phyloP scores from a whole-genome alignment of 169 alveolate genomes.

The Theileria orientalis region DNA sequence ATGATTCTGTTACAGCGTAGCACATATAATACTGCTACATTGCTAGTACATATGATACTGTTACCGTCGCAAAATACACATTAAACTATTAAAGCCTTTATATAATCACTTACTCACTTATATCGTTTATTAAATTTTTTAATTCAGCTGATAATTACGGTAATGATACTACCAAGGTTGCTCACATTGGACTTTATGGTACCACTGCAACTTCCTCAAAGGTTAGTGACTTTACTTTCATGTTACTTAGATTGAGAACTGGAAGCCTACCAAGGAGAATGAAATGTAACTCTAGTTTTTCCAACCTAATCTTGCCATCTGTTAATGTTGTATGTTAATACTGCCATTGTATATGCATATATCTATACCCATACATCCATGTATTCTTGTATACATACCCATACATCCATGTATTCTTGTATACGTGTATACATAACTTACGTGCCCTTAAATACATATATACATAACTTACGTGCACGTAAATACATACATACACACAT shows the following conservation, averaged over 20 bases:
- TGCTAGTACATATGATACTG: no score
- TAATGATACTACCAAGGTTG: constrained; percentile 10
- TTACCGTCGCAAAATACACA: no score
- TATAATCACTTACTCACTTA: no score
- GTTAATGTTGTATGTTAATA: no score
- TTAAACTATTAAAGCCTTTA: no score
- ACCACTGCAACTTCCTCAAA: constrained; percentile 19
- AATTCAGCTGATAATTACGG: constrained; percentile 24
- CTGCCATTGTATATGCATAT: no score
- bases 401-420: not conserved
- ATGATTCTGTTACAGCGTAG: no score
- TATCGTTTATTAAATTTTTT: not conserved
- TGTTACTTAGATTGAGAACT: constrained; percentile 10
- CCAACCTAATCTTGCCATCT: no score
- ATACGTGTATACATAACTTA: not conserved
- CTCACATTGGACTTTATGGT: constrained; percentile 16
- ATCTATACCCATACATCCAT: no score
- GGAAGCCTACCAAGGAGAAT: constrained; percentile 31
- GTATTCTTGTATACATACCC: no score
- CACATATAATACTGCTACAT: no score
- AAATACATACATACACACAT: not conserved
- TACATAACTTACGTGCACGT: not conserved
- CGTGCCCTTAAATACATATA: not conserved
- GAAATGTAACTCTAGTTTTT: not conserved
- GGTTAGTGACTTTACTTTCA: not conserved